Evolutionary conservation across 257 asterid species (phyloP).

Genomic region (Catharanthus roseus): DNA sequence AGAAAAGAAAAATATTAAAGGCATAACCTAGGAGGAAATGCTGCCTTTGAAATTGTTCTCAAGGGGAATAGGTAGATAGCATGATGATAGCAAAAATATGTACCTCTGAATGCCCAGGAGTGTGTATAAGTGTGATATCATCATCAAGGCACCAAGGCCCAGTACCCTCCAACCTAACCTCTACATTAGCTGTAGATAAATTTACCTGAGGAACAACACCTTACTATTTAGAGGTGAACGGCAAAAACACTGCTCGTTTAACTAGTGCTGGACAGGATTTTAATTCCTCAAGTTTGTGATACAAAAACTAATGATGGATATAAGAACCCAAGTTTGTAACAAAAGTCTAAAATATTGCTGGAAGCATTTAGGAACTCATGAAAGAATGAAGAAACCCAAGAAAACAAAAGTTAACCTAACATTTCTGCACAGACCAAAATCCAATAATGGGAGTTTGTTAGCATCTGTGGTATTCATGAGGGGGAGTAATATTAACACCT

Average conservation of each 20-base stretch:
- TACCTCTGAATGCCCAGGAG: constrained; percentile 57
- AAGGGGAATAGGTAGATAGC: neutral
- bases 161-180: constrained; percentile 53
- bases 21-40: neutral
- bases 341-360: neutral
- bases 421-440: neutral
- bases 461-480: too few relatives aligned
- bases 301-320: neutral
- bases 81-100: neutral
- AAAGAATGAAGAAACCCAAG: neutral
- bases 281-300: neutral
- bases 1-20: neutral
- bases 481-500: too few relatives aligned
- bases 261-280: neutral
- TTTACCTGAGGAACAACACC: constrained; percentile 31
- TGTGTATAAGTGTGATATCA: constrained; percentile 51
- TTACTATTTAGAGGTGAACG: neutral
- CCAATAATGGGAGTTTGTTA: neutral
- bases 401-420: neutral
- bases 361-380: neutral
- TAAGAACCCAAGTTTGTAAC: neutral
- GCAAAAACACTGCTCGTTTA: constrained; percentile 4
- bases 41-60: neutral
- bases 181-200: constrained; percentile 50
- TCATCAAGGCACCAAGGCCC: constrained; percentile 63